Conservation (phyloP, 352 stramenopile species). For the Pythium aristosporum region DNA sequence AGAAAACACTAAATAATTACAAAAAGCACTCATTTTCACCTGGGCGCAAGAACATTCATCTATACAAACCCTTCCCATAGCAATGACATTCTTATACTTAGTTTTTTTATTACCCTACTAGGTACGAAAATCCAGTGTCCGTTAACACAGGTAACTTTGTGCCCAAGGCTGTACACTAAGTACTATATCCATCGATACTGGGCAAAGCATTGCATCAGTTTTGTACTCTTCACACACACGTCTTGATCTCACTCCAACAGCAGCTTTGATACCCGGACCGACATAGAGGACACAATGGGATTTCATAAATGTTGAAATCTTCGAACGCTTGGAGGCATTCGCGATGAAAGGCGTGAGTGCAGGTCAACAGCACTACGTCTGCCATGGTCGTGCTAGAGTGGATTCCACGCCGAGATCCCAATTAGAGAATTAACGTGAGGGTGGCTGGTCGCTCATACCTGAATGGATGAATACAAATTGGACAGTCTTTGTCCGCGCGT, state of each 20-base stretch:
- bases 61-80: too few relatives aligned
- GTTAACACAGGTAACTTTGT: too few relatives aligned
- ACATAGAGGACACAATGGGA: constrained; percentile 76
- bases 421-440: not conserved
- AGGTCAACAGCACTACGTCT: constrained; percentile 66
- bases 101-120: too few relatives aligned
- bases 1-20: too few relatives aligned
- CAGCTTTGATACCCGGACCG: constrained; percentile 37
- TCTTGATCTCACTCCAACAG: constrained; percentile 4
- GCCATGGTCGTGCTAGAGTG: constrained; percentile 30
- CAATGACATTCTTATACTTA: too few relatives aligned
- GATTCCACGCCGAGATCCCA: not conserved
- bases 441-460: constrained; percentile 26
- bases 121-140: too few relatives aligned
- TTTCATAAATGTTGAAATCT: constrained; percentile 86
- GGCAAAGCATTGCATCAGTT: too few relatives aligned
- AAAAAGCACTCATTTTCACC: too few relatives aligned
- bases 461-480: constrained; percentile 82
- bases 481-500: constrained; percentile 63
- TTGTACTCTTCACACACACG: not conserved
- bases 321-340: constrained; percentile 79
- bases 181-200: too few relatives aligned
- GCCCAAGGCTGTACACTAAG: too few relatives aligned
- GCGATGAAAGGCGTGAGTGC: constrained; percentile 74
- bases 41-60: too few relatives aligned